Evolutionary conservation across 805 yeast species (phyloP), one percentile per base, ranked within the genome.

Genomic region (Barnettozyma sp.): DNA sequence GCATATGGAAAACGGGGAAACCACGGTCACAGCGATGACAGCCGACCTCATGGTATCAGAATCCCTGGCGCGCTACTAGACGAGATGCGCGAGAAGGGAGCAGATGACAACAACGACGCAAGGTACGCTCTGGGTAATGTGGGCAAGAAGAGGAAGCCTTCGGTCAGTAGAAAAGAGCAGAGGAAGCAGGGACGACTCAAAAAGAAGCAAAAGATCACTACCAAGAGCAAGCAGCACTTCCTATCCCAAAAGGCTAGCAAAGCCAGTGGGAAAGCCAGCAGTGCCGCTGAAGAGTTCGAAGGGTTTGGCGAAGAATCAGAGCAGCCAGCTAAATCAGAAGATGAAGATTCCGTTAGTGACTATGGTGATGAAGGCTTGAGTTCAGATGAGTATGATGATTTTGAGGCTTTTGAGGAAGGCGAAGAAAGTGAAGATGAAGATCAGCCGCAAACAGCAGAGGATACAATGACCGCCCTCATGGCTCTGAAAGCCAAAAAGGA

Each of bases 11-110:
- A n/a, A n/a, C n/a, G n/a, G n/a, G n/a, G n/a, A n/a, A n/a, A n/a
- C n/a, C n/a, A n/a, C n/a, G n/a, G 35, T 16, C 45, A 35, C 16
- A 33, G 39, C 13, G 35, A 35, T 9, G 33, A 36, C 9, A 46
- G 40, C 1, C 55, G 45, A 17, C 40, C 30, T 17, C 74, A 70
- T 43, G 70, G 65, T n/a, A 75, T 74, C 35, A 63, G 75, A 39
- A 57, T 76, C 16, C 82, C 82, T 2, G 78, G 77, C 2, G 47
- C 56, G 23, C 52, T 76, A 13, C 50, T 76, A 30, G 80, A 77
- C 43, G 73, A 73, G 52, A 61, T 76, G 61, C 70, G 53, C 45
- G 48, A 39, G n/a, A 13, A 36, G 4, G 39, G 31, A 10, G 28
- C 3, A 14, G 33, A 17, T n/a, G 71, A 63, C 21, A 63, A 61